phyloP scores from a whole-genome alignment of 2,329 filamentous ascomycete genomes.

The Fusarium sp. region DNA sequence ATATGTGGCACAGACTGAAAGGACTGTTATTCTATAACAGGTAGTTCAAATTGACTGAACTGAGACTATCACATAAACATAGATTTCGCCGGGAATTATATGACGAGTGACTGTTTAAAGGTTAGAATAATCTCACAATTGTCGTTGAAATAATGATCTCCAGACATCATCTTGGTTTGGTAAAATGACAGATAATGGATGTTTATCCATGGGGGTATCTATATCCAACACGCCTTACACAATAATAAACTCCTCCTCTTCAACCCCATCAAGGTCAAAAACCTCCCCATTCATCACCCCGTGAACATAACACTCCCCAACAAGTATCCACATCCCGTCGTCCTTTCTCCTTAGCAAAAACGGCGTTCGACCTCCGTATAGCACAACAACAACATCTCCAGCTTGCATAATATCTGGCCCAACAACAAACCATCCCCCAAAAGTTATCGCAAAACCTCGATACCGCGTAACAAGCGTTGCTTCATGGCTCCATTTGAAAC shows the following conservation, averaged over 20 bases:
- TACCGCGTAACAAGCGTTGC: constrained; percentile 52
- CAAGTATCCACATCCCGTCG: constrained; percentile 41
- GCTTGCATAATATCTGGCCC: constrained; percentile 48
- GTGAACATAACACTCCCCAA: constrained; percentile 54
- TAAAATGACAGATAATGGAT: background rate
- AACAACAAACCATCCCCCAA: constrained; percentile 49
- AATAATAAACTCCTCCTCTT: constrained; percentile 49
- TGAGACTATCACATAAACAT: background rate
- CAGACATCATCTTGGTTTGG: background rate
- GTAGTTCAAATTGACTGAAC: background rate
- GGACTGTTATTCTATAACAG: background rate
- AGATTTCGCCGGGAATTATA: background rate
- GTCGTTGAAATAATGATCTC: background rate
- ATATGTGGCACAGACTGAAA: background rate
- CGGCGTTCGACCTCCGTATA: constrained; percentile 51
- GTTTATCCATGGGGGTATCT: constrained; percentile 16
- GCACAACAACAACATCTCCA: constrained; percentile 49
- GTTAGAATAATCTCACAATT: background rate
- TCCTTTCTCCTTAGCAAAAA: constrained; percentile 46
- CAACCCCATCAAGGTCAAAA: constrained; percentile 34
- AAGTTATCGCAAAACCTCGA: constrained; percentile 49
- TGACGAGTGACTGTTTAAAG: background rate
- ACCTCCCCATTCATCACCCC: constrained; percentile 53
- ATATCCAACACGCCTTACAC: constrained; percentile 33
- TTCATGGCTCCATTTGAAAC: constrained; percentile 52